Conservation (phyloP, 345 rosid genomes). For the Salix caprea region DNA sequence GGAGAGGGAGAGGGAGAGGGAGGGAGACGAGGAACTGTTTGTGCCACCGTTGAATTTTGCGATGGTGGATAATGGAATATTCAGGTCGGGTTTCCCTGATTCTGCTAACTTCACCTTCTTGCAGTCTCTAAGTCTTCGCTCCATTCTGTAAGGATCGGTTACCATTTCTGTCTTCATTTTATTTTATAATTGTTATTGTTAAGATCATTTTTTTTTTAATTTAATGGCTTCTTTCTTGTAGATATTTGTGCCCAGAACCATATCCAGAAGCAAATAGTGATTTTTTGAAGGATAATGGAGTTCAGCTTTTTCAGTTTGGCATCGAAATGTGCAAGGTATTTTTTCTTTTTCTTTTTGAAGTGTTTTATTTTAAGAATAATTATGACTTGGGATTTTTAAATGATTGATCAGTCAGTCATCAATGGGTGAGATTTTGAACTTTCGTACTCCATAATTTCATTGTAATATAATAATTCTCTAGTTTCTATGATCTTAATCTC, state of each 20-base stretch:
- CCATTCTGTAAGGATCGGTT: slow-evolving; percentile 47
- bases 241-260: slow-evolving; percentile 70
- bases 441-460: not conserved
- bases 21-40: slow-evolving; percentile 33
- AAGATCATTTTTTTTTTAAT: too few relatives aligned
- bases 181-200: not conserved
- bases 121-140: slow-evolving; percentile 55
- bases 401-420: not conserved
- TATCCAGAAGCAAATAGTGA: slow-evolving; percentile 56
- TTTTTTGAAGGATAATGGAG: slow-evolving; percentile 50
- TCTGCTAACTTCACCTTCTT: slow-evolving; percentile 63
- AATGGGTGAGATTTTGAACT: not conserved
- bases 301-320: slow-evolving; percentile 69
- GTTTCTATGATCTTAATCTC: too few relatives aligned
- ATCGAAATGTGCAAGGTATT: slow-evolving; percentile 68
- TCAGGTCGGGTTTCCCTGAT: slow-evolving; percentile 73
- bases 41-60: slow-evolving; percentile 78
- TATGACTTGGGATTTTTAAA: not conserved
- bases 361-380: not conserved
- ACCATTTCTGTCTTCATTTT: not conserved
- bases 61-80: slow-evolving; percentile 62
- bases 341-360: not conserved
- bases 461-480: not conserved
- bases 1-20: slow-evolving; percentile 15
- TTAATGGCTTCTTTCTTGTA: slow-evolving; percentile 11